Evolutionary conservation across 2,329 filamentous ascomycete genomes (phyloP).

Genomic region (Lecanosticta acicola): DNA sequence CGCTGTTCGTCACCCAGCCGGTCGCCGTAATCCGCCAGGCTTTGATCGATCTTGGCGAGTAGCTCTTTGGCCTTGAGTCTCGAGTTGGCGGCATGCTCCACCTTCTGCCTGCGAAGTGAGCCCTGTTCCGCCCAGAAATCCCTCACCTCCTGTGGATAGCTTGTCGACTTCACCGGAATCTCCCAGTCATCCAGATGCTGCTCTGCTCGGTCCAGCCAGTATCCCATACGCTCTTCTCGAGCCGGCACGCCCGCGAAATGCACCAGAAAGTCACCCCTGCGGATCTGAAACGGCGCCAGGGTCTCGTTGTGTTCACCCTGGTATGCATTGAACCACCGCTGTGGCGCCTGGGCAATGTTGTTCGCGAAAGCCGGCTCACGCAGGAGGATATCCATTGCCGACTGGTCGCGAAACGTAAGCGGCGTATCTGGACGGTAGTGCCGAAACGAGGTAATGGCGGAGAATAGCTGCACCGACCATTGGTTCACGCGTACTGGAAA

Average conservation of each 20-base stretch:
- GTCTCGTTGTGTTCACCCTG: slow-evolving; percentile 37
- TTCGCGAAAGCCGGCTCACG: slow-evolving; percentile 31
- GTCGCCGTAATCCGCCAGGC: slow-evolving; percentile 27
- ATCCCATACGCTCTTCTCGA: slow-evolving; percentile 33
- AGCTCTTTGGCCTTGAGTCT: slow-evolving; percentile 23
- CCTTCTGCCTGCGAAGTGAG: slow-evolving; percentile 21
- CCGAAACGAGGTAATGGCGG: slow-evolving; percentile 36
- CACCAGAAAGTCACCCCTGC: slow-evolving; percentile 40
- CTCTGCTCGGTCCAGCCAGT: slow-evolving; percentile 37
- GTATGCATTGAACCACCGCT: slow-evolving; percentile 44
- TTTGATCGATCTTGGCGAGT: slow-evolving; percentile 22
- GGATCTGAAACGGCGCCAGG: slow-evolving; percentile 33
- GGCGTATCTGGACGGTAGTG: slow-evolving; percentile 35
- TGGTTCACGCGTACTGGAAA: slow-evolving; percentile 38
- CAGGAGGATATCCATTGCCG: slow-evolving; percentile 38
- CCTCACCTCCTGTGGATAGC: slow-evolving; percentile 33
- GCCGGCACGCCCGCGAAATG: slow-evolving; percentile 38
- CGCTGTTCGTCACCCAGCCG: slow-evolving; percentile 23
- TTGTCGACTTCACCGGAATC: slow-evolving; percentile 34
- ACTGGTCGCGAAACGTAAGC: slow-evolving; percentile 38
- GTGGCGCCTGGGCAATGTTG: slow-evolving; percentile 35
- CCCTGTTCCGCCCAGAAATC: slow-evolving; percentile 35
- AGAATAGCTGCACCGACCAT: slow-evolving; percentile 39
- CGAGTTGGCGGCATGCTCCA: slow-evolving; percentile 18
- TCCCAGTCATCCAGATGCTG: slow-evolving; percentile 37